Conservation (phyloP, 1,139 yeast genomes). For the Taphrina flavorubra region DNA sequence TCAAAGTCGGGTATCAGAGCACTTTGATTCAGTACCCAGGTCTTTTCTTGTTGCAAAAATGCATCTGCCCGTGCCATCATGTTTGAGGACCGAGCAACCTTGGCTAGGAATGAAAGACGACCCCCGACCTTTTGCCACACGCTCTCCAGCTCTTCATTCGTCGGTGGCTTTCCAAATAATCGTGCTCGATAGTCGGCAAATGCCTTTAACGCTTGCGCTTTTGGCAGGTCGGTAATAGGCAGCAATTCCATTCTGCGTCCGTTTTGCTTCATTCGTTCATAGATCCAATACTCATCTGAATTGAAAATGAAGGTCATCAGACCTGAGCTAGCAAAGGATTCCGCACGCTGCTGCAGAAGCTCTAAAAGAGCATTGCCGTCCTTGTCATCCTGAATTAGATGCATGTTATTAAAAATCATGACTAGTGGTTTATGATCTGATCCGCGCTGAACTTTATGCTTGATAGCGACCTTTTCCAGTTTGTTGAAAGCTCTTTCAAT, state of each 20-base stretch:
- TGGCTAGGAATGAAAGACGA: conserved; percentile 79
- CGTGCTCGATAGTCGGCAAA: conserved; percentile 57
- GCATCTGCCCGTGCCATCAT: conserved; percentile 69
- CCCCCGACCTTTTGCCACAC: conserved; percentile 80
- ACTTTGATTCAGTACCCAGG: conserved; percentile 85
- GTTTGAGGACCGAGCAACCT: conserved; percentile 71
- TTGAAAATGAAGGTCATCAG: conserved; percentile 76
- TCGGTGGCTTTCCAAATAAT: conserved; percentile 55
- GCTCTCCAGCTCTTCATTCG: conserved; percentile 57
- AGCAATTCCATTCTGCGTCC: conserved; percentile 78
- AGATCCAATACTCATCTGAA: conserved; percentile 87
- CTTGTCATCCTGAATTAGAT: conserved; percentile 71
- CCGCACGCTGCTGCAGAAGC: conserved; percentile 82
- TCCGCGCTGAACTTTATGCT: conserved; percentile 52
- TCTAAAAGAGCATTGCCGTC: conserved; percentile 76
- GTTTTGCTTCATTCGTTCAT: conserved; percentile 71
- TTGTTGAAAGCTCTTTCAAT: conserved; percentile 82
- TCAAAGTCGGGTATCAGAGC: conserved; percentile 77
- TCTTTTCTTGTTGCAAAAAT: conserved; percentile 77
- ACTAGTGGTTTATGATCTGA: conserved; percentile 63
- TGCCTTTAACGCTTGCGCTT: conserved; percentile 64
- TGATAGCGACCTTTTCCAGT: conserved; percentile 72
- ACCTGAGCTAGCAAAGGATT: conserved; percentile 74
- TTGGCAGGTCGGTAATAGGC: conserved; percentile 69
- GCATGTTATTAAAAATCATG: conserved; percentile 74